Evolutionary conservation across 2,329 filamentous ascomycete species (phyloP).

Genomic region (Pseudogymnoascus sp.): DNA sequence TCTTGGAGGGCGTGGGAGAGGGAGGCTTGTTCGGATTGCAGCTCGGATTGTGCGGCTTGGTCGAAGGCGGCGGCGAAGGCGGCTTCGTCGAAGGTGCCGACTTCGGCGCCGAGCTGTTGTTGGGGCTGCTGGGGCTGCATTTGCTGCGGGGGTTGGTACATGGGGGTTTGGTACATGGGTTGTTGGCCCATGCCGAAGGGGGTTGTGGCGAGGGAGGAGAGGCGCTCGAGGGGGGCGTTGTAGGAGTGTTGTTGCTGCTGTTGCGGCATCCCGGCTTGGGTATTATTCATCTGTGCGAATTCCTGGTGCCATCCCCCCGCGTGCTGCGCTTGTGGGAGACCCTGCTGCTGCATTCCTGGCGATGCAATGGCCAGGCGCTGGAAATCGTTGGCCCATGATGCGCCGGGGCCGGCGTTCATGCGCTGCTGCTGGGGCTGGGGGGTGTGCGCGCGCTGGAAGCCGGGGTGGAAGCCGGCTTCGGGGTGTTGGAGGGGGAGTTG

Average conservation of each 20-base stretch:
- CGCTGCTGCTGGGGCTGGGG: constrained; percentile 13
- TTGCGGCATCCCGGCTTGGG: not conserved
- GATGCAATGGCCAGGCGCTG: constrained; percentile 37
- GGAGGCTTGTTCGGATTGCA: constrained; percentile 11
- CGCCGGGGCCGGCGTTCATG: constrained; percentile 13
- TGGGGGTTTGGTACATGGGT: constrained; percentile 7
- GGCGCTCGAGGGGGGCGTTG: not conserved
- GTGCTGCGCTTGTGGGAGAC: constrained; percentile 12
- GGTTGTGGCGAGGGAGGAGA: not conserved
- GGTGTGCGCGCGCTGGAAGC: constrained; percentile 13
- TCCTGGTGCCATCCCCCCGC: constrained; percentile 49
- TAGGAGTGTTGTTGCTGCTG: constrained; percentile 8
- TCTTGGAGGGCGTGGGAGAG: constrained; percentile 10
- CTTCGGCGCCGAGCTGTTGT: constrained; percentile 28
- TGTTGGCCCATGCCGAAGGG: constrained; percentile 6
- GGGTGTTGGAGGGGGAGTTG: constrained; percentile 24
- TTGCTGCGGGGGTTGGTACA: constrained; percentile 7
- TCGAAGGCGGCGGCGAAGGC: constrained; percentile 48
- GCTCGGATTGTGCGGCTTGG: constrained; percentile 22
- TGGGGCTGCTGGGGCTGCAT: constrained; percentile 17
- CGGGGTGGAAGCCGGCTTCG: constrained; percentile 8
- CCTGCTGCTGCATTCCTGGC: constrained; percentile 23
- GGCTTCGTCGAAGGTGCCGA: constrained; percentile 42
- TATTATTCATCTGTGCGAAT: constrained; percentile 33
- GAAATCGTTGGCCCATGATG: constrained; percentile 35